Evolutionary conservation across 2,329 filamentous ascomycete species (phyloP).

Genomic region (Trichoderma sp.): DNA sequence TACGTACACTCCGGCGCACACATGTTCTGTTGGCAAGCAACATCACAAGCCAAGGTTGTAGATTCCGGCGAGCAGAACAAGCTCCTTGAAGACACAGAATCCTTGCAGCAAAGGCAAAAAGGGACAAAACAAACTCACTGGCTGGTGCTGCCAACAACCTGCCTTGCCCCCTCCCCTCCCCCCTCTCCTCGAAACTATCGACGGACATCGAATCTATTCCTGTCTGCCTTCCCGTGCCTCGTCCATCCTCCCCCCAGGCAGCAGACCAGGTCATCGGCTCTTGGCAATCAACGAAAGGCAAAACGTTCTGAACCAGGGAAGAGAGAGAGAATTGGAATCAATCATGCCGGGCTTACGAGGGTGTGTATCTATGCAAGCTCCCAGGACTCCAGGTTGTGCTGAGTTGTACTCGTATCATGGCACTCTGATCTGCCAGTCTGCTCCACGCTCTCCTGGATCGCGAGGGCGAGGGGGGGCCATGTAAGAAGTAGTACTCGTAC

Average conservation of each 20-base stretch:
- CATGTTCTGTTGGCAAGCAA: background rate
- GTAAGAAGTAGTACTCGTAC: no score
- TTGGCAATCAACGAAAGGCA: background rate
- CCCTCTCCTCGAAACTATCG: slow-evolving; percentile 1
- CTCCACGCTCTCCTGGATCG: slow-evolving; percentile 5
- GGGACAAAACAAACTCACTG: background rate
- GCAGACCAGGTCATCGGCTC: slow-evolving; percentile 9
- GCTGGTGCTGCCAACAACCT: background rate
- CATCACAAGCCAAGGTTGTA: background rate
- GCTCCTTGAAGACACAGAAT: background rate
- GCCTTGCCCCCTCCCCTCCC: background rate
- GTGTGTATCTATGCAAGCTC: slow-evolving; percentile 3
- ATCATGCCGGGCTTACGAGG: slow-evolving; percentile 18
- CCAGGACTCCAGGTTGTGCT: background rate
- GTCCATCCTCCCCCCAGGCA: background rate
- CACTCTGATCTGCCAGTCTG: slow-evolving; percentile 4
- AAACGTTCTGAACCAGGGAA: background rate
- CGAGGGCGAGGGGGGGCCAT: background rate
- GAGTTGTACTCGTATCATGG: slow-evolving; percentile 3
- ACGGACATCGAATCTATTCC: slow-evolving; percentile 17
- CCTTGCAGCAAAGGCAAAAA: background rate
- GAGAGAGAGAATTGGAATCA: background rate
- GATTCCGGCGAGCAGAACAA: background rate
- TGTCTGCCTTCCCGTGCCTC: slow-evolving; percentile 2
- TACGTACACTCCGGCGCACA: background rate